phyloP scores from a whole-genome alignment of 768 basidiomycete genomes.

The Boletales sp. region DNA sequence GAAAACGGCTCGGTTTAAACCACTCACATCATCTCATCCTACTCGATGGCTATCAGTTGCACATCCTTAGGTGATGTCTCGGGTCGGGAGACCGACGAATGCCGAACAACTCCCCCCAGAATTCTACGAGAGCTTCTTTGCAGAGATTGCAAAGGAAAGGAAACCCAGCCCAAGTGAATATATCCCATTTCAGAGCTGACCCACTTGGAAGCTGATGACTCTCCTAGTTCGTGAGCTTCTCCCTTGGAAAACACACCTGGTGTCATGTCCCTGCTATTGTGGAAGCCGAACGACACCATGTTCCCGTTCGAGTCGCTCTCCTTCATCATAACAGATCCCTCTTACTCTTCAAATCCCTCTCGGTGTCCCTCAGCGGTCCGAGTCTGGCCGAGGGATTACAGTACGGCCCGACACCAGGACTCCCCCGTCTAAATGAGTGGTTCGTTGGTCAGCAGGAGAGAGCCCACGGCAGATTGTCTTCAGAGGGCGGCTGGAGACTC shows the following conservation, averaged over 20 bases:
- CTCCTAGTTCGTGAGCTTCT: conserved; percentile 61
- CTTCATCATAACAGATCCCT: conserved; percentile 55
- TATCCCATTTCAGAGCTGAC: background rate
- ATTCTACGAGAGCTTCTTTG: conserved; percentile 60
- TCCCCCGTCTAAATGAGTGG: conserved; percentile 65
- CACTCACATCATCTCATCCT: background rate
- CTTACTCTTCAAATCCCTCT: conserved; percentile 42
- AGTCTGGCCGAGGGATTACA: conserved; percentile 72
- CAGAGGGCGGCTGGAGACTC: conserved; percentile 65
- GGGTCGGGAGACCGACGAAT: background rate
- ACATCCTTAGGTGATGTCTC: background rate
- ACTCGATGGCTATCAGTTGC: conserved; percentile 6
- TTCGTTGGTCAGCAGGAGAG: conserved; percentile 64
- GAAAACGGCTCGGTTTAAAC: background rate
- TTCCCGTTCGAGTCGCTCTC: conserved; percentile 88
- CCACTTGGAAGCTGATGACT: background rate
- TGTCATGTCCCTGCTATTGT: conserved; percentile 79
- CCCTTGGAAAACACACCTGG: conserved; percentile 77
- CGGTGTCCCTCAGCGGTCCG: conserved; percentile 50
- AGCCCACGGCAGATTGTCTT: conserved; percentile 58
- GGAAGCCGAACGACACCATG: conserved; percentile 86
- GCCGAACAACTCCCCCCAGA: conserved; percentile 40
- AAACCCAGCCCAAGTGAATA: conserved; percentile 56
- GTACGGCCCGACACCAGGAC: conserved; percentile 72
- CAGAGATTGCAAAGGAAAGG: conserved; percentile 55